These are phyloP conservation scores for Fusarium temperatum DNA, from an alignment of 2,329 filamentous ascomycete genomes.

Conservation along the genomic window DNA sequence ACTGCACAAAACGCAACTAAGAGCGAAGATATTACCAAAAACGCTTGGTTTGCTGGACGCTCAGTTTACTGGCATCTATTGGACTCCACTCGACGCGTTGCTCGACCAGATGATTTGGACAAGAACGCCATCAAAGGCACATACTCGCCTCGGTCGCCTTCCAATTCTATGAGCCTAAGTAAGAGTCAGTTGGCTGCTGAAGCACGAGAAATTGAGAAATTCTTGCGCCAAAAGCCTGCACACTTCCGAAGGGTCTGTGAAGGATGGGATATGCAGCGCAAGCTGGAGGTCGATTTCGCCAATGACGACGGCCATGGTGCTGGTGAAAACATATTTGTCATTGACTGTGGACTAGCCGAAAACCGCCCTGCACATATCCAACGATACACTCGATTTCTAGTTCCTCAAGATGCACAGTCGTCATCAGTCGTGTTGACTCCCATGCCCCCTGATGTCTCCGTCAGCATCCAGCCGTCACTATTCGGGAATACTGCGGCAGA, in stretches of 20 bases:
- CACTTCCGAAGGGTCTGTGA: slow-evolving; percentile 82
- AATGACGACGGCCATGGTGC: slow-evolving; percentile 78
- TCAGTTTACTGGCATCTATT: slow-evolving; percentile 83
- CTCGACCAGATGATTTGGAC: slow-evolving; percentile 77
- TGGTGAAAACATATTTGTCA: slow-evolving; percentile 79
- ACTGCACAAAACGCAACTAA: slow-evolving; percentile 59
- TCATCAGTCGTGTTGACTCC: slow-evolving; percentile 8
- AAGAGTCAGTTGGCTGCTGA: slow-evolving; percentile 77
- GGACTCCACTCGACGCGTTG: slow-evolving; percentile 77
- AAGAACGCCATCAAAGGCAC: slow-evolving; percentile 73
- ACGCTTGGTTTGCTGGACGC: slow-evolving; percentile 83
- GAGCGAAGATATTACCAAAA: slow-evolving; percentile 65
- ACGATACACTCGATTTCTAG: slow-evolving; percentile 54
- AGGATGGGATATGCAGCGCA: slow-evolving; percentile 92
- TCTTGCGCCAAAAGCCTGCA: slow-evolving; percentile 74
- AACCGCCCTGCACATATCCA: slow-evolving; percentile 55
- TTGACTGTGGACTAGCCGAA: slow-evolving; percentile 76
- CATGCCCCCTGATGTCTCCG: slow-evolving; percentile 1
- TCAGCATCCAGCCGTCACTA: slow-evolving; percentile 37
- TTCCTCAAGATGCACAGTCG: slow-evolving; percentile 22
- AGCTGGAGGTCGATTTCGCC: slow-evolving; percentile 88
- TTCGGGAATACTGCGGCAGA: slow-evolving; percentile 41
- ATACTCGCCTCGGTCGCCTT: slow-evolving; percentile 83
- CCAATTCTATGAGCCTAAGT: slow-evolving; percentile 75
- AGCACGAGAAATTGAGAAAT: slow-evolving; percentile 82